Percentiles rank a stretch among this genome's conserved stretches.
Conservation (phyloP, 805 yeast genomes). For the Candida boleticola region DNA sequence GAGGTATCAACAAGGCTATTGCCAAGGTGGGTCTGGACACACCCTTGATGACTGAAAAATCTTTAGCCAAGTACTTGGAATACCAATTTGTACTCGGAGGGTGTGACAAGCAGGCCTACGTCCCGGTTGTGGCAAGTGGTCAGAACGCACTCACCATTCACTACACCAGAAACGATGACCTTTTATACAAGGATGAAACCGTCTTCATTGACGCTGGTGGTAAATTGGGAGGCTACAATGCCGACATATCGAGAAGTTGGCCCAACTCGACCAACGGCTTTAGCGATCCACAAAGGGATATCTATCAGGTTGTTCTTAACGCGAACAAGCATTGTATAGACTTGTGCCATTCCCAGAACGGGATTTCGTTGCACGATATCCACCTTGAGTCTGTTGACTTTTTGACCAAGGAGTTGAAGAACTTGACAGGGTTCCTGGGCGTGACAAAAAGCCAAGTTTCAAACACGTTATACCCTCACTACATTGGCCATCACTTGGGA, state of each 20-base stretch:
- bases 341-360: conserved; percentile 54
- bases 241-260: conserved; percentile 97
- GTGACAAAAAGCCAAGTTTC: conserved; percentile 53
- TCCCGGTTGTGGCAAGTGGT: conserved; percentile 97
- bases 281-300: conserved; percentile 73
- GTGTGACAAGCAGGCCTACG: conserved; percentile 84
- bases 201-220: conserved; percentile 97
- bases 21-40: conserved; percentile 45
- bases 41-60: conserved; percentile 67
- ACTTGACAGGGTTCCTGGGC: conserved; percentile 62
- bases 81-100: conserved; percentile 83
- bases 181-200: conserved; percentile 71
- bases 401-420: conserved; percentile 62
- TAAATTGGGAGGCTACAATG: conserved; percentile 86
- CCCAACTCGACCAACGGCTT: conserved; percentile 75
- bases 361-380: conserved; percentile 64
- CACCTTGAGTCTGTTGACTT: conserved; percentile 65
- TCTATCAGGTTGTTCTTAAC: conserved; percentile 83
- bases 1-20: conserved; percentile 82
- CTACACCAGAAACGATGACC: conserved; percentile 88
- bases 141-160: conserved; percentile 87
- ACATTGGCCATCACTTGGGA: conserved; percentile 93
- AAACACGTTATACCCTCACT: conserved; percentile 76
- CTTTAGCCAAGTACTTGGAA: conserved; percentile 76
- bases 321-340: conserved; percentile 79